These are phyloP conservation scores for Sesbania bispinosa DNA, from an alignment of 306 rosid species.

Conservation along the genomic window DNA sequence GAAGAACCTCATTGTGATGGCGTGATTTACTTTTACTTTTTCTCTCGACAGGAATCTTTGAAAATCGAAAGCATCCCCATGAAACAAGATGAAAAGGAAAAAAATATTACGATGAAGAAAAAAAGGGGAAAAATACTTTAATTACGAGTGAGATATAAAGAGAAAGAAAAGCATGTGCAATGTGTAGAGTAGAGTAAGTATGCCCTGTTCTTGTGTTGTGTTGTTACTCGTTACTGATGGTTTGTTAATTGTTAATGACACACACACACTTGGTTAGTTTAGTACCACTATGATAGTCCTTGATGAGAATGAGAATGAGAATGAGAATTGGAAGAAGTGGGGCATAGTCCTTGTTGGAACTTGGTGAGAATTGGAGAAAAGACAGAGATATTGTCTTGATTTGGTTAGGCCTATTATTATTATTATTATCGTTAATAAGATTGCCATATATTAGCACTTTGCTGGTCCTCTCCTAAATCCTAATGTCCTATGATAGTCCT, in stretches of 20 bases:
- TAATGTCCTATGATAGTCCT: neutral
- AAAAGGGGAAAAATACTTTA: neutral
- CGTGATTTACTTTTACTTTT: slow-evolving; percentile 60
- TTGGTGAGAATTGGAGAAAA: neutral
- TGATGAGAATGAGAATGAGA: too few relatives aligned
- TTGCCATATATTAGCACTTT: neutral
- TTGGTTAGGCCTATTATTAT: neutral
- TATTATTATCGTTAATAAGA: too few relatives aligned
- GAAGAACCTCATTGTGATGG: slow-evolving; percentile 41
- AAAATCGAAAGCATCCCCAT: slow-evolving; percentile 47
- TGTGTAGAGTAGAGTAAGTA: neutral
- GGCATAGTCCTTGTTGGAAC: too few relatives aligned
- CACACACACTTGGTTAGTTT: neutral
- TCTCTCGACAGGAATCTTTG: slow-evolving; percentile 64
- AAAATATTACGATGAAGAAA: neutral
- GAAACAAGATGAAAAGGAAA: neutral
- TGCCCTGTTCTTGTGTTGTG: neutral
- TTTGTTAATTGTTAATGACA: neutral
- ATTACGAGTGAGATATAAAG: neutral
- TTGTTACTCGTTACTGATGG: neutral
- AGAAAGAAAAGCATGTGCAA: neutral
- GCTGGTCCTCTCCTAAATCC: too few relatives aligned
- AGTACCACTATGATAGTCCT: neutral
- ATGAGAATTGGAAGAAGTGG: too few relatives aligned
- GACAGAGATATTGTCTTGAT: neutral